phyloP scores from a whole-genome alignment of 1,284 basidiomycete species.

The Pisolithus thermaeus region DNA sequence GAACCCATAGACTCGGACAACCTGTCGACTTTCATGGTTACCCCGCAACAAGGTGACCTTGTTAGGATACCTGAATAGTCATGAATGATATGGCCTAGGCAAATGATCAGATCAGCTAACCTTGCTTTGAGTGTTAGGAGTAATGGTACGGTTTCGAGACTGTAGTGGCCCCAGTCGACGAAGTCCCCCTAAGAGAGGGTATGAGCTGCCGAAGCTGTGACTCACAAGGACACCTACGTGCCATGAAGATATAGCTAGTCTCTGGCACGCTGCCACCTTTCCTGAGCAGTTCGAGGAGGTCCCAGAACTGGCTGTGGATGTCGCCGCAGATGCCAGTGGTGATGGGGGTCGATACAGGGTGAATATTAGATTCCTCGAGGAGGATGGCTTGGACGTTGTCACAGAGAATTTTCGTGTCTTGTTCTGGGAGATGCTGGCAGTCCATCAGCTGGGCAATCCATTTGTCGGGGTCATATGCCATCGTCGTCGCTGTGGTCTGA shows the following conservation, averaged over 20 bases:
- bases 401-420: constrained; percentile 89
- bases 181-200: constrained; percentile 77
- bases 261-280: constrained; percentile 86
- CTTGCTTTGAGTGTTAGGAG: constrained; percentile 88
- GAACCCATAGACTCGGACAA: constrained; percentile 97
- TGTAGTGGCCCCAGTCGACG: constrained; percentile 95
- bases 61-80: constrained; percentile 73
- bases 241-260: constrained; percentile 98
- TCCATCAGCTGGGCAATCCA: constrained; percentile 78
- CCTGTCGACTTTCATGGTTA: constrained; percentile 95
- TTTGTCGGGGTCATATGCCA: constrained; percentile 52
- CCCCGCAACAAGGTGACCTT: constrained; percentile 87
- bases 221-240: constrained; percentile 49
- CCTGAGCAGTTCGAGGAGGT: constrained; percentile 84
- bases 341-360: constrained; percentile 86
- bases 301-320: constrained; percentile 96
- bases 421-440: constrained; percentile 85
- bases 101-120: constrained; percentile 35
- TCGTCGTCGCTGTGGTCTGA: constrained; percentile 6
- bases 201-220: constrained; percentile 7
- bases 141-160: constrained; percentile 91
- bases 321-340: constrained; percentile 79
- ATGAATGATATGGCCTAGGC: constrained; percentile 1
- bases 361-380: constrained; percentile 94
- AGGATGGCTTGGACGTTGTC: constrained; percentile 79